phyloP scores from a whole-genome alignment of 495 filamentous ascomycete genomes.

The Talaromyces stipitatus region DNA sequence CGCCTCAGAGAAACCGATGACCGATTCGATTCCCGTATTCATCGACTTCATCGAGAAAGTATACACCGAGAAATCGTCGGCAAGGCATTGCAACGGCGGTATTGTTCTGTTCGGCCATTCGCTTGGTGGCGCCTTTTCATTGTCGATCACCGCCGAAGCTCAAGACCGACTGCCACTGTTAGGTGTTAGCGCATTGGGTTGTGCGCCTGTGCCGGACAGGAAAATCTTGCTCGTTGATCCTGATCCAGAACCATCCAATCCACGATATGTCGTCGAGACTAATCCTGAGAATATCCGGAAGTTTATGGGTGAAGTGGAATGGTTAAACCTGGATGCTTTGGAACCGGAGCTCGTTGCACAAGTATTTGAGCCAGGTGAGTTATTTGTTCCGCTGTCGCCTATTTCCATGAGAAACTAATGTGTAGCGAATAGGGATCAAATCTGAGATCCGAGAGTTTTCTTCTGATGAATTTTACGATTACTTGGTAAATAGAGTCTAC shows the following conservation, averaged over 20 bases:
- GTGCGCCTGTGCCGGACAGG: background rate
- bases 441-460: background rate
- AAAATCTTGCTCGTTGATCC: background rate
- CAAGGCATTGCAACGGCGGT: slow-evolving; percentile 1
- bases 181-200: slow-evolving; percentile 9
- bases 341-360: background rate
- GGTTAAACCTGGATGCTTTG: slow-evolving; percentile 1
- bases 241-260: background rate
- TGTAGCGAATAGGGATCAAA: background rate
- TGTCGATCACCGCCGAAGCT: slow-evolving; percentile 17
- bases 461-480: slow-evolving; percentile 1
- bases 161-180: slow-evolving; percentile 2
- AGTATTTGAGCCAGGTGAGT: slow-evolving; percentile 5
- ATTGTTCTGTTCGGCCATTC: slow-evolving; percentile 13
- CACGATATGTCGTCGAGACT: background rate
- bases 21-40: slow-evolving; percentile 3
- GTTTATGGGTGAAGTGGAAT: slow-evolving; percentile 6
- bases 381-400: background rate
- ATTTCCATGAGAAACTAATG: background rate
- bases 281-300: slow-evolving; percentile 3
- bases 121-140: slow-evolving; percentile 3
- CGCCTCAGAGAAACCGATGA: slow-evolving; percentile 2
- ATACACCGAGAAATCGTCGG: slow-evolving; percentile 2
- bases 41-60: slow-evolving; percentile 9
- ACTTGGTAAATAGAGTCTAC: background rate